Base-by-base conservation (phyloP, 345 rosid species). In the Bruguiera parviflora region DNA sequence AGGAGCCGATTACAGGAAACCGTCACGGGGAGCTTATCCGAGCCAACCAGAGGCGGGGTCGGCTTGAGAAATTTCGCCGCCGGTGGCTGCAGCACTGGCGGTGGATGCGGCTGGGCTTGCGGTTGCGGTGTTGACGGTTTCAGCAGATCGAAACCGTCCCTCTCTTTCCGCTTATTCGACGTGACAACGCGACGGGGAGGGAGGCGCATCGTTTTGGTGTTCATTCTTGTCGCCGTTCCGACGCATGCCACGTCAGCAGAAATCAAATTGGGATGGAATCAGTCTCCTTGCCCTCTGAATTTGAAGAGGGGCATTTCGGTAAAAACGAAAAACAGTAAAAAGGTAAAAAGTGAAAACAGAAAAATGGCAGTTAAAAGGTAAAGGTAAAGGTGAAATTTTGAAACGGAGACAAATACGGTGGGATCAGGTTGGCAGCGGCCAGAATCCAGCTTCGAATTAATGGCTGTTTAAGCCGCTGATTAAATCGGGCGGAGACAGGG, bases 121-220 rank as follows among this genome's bases (percentile, higher is more conserved):
- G 31, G 37, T 31, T 25, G 53, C 6, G 64, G 68, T 13, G 69
- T 6, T 13, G 65, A 56, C 73, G 80, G 69, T 46, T 71, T 67
- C 39, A 67, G 69, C 6, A 74, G 63, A 80, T 84, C 84, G 67
- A 75, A 73, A 32, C 75, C 75, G 21, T 81, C 92, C 76, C 87
- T 79, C 25, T 87, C 88, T 64, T 86, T 87, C 24, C 91, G 86
- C 80, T 89, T 92, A 70, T 75, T 84, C 62, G 89, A 73, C 77
- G 91, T 84, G 77, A 83, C 60, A 68, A 84, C 83, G 53, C 92
- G 96, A 63, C 93, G 89, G 67, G 97, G 85, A 52, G 91, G 92
- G 29, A 87, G 85, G 72, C 97, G 96, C 98, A 93, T 93, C 85
- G 88, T 82, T 82, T 85, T 81, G 87, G 91, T 84, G 71, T 79